phyloP scores from a whole-genome alignment of 495 filamentous ascomycete genomes.

The Trichocladium antarcticum region DNA sequence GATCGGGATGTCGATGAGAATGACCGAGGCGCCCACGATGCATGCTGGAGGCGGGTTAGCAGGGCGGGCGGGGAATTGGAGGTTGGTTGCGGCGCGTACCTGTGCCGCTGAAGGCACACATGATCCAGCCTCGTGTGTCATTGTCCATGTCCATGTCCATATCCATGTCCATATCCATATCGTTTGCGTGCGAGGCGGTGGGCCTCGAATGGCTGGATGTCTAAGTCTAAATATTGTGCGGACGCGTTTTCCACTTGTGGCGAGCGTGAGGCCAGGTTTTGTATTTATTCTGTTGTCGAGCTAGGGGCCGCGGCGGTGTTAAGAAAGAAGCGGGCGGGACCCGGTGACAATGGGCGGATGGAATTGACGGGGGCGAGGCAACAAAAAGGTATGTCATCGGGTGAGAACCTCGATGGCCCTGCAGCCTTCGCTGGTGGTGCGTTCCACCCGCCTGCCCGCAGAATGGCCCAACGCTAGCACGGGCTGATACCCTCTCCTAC shows the following conservation, averaged over 20 bases:
- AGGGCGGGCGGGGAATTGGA: neutral
- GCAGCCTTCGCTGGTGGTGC: neutral
- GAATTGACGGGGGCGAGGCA: neutral
- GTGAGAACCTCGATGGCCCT: conserved; percentile 7
- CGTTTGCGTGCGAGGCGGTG: conserved; percentile 23
- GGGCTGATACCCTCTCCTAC: no score
- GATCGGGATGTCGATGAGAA: conserved; percentile 73
- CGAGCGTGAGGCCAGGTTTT: neutral
- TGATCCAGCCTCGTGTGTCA: conserved; percentile 87
- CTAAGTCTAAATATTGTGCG: no score
- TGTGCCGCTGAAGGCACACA: conserved; percentile 74
- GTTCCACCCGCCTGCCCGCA: no score
- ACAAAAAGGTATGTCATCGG: neutral
- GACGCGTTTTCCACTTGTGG: no score
- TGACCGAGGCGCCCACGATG: conserved; percentile 67
- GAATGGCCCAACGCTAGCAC: no score
- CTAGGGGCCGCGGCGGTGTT: neutral
- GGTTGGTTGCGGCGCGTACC: conserved; percentile 32
- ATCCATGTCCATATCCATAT: no score
- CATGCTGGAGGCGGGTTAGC: conserved; percentile 48
- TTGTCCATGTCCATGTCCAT: conserved; percentile 45
- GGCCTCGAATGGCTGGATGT: neutral
- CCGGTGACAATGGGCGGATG: neutral
- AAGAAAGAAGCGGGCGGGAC: neutral
- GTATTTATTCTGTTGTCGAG: neutral